These are phyloP conservation scores for Corymbia maculata DNA, from an alignment of 345 rosid genomes.

Conservation along the genomic window DNA sequence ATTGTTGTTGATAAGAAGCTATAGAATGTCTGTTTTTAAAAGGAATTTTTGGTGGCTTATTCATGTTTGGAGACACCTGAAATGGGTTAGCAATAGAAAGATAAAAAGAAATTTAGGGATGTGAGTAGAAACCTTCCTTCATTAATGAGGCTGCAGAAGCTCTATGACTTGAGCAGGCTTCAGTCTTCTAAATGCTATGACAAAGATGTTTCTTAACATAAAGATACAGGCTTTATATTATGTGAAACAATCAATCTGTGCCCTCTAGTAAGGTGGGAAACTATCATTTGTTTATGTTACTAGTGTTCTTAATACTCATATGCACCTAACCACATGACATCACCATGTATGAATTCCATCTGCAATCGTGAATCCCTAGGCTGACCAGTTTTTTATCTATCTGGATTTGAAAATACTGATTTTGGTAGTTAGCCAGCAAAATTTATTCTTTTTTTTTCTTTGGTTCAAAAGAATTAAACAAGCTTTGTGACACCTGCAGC, in stretches of 20 bases:
- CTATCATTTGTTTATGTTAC: neutral
- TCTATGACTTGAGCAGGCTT: neutral
- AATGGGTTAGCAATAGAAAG: neutral
- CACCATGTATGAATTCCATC: neutral
- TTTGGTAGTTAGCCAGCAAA: neutral
- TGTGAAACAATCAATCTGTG: neutral
- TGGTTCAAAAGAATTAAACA: neutral
- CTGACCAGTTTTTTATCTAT: neutral
- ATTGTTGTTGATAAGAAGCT: neutral
- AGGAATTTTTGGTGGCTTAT: neutral
- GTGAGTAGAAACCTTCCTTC: neutral
- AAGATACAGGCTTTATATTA: neutral
- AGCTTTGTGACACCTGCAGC: neutral
- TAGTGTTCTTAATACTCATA: neutral
- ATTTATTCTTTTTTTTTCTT: neutral
- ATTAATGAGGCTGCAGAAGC: neutral
- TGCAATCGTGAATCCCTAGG: neutral
- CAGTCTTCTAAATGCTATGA: neutral
- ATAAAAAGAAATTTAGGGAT: neutral
- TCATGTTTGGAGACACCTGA: neutral
- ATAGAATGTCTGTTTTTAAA: neutral
- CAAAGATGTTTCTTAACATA: neutral
- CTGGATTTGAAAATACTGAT: neutral
- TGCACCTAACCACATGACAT: neutral
- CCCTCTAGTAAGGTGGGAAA: neutral